Base-by-base conservation (phyloP, 305 asterid genomes). In the Petunia hybrid region DNA sequence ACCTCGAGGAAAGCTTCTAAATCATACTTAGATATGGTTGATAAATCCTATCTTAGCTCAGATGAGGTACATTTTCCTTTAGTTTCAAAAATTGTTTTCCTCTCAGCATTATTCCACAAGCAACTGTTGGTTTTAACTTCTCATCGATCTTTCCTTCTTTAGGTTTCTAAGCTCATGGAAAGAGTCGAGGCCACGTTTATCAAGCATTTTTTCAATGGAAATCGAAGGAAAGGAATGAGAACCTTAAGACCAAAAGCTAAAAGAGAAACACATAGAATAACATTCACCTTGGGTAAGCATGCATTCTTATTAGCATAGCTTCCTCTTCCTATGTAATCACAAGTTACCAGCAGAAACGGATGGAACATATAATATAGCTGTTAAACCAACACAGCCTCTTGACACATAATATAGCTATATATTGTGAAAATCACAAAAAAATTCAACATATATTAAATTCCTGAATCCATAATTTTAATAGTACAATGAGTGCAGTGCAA, bases 171-270 rank as follows among this genome's bases (percentile, higher is more conserved):
- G 83, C 92, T 95, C 76, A 80, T 90, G 69, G 93, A 89, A 65
- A 91, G 88, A 83, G 81, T 90, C 70, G 99, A 95, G 84, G 83
- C 86, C 73, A 83, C 97, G 5, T 90, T 89, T 84, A 76, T 93
- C 65, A 95, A 93, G 88, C 93, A 93, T 84, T 95, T 95, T 69
- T 67, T 95, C 5, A 95, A 95, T 80, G 98, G 97, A 64, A 95
- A 95, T 78, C 92, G 86, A 60, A 85, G 95, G 38, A 87, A 91
- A 81, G 99, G 97, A 71, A 95, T 92, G 92, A 88, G 85, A 60
- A 70, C 81, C 73, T 84, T 93, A 85, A 89, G 88, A 84, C 94
- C 97, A 10, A 85, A 83, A 63, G 88, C 84, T 46, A 93, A 91
- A 78, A 87, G 81, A 81, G 96, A 93, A 87, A 90, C 80, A 86